These are phyloP conservation scores for Colletotrichum lupini DNA, from an alignment of 2,329 filamentous ascomycete genomes.

Conservation along the genomic window DNA sequence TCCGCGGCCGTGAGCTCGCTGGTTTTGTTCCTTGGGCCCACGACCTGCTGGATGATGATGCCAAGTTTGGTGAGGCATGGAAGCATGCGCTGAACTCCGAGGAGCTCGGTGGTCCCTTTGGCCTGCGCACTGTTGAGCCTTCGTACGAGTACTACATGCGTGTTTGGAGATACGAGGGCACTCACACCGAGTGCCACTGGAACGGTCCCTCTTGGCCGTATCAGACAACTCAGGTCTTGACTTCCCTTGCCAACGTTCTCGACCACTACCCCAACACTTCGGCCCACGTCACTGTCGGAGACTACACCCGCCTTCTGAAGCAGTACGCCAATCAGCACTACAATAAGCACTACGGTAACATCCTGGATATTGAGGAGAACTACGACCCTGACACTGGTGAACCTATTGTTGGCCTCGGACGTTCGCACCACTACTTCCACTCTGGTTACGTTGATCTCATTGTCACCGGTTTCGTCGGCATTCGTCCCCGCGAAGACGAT, in stretches of 20 bases:
- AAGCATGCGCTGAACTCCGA: constrained; percentile 15
- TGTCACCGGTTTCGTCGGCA: constrained; percentile 54
- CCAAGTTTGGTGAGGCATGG: constrained; percentile 46
- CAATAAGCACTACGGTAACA: constrained; percentile 48
- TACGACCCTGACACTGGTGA: constrained; percentile 51
- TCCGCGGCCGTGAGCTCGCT: constrained; percentile 48
- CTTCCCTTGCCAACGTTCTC: constrained; percentile 49
- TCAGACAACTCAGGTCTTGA: constrained; percentile 52
- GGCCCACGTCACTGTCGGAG: constrained; percentile 43
- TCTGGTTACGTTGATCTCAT: constrained; percentile 58
- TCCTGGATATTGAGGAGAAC: constrained; percentile 50
- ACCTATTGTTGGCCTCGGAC: constrained; percentile 15
- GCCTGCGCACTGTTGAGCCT: constrained; percentile 55
- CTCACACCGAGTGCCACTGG: constrained; percentile 50
- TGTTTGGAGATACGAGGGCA: constrained; percentile 31
- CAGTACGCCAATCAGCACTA: constrained; percentile 53
- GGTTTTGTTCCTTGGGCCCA: constrained; percentile 56
- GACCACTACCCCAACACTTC: constrained; percentile 43
- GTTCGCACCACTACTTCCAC: constrained; percentile 54
- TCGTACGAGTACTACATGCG: constrained; percentile 51
- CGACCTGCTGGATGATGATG: constrained; percentile 49
- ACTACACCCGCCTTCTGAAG: constrained; percentile 50
- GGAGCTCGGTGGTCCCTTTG: constrained; percentile 44
- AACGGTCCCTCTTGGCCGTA: constrained; percentile 59
- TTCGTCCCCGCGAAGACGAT: constrained; percentile 51